Conservation (phyloP, 805 yeast species). For the Kodamaea fukazawae region DNA sequence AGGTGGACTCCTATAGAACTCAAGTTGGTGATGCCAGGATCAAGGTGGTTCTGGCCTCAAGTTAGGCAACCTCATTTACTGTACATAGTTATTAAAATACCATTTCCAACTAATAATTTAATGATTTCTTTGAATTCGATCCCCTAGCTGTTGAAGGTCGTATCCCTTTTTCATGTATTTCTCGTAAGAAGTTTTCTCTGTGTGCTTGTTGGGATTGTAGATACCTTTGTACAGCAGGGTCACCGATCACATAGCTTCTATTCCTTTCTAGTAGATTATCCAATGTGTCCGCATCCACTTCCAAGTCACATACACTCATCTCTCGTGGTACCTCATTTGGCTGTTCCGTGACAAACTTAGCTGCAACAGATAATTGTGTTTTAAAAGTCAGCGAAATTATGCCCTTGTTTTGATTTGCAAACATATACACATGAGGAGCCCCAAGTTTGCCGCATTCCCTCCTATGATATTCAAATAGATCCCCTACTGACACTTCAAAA, state of each 20-base stretch:
- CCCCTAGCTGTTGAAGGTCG: background rate
- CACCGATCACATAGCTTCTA: conserved; percentile 8
- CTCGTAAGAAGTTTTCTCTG: conserved; percentile 20
- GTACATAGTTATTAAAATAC: conserved; percentile 1
- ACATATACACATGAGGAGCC: conserved; percentile 4
- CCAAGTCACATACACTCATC: conserved; percentile 14
- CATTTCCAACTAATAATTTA: background rate
- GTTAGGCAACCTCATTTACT: background rate
- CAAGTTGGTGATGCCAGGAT: background rate
- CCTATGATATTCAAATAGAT: too few species aligned
- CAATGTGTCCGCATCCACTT: conserved; percentile 19
- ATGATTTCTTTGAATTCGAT: background rate
- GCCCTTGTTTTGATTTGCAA: conserved; percentile 3
- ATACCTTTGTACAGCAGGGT: conserved; percentile 15
- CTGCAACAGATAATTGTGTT: too few species aligned
- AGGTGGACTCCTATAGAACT: conserved; percentile 14
- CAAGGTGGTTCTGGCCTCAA: background rate
- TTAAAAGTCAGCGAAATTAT: too few species aligned
- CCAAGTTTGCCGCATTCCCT: too few species aligned
- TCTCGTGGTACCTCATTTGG: too few species aligned
- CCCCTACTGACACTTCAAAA: too few species aligned
- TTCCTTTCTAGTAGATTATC: conserved; percentile 13
- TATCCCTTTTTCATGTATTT: conserved; percentile 23
- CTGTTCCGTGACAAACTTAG: too few species aligned
- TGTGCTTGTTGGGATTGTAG: conserved; percentile 19